Evolutionary conservation across 768 basidiomycete genomes (phyloP), one percentile per base, ranked within the genome.

Genomic region (Saitozyma podzolica): DNA sequence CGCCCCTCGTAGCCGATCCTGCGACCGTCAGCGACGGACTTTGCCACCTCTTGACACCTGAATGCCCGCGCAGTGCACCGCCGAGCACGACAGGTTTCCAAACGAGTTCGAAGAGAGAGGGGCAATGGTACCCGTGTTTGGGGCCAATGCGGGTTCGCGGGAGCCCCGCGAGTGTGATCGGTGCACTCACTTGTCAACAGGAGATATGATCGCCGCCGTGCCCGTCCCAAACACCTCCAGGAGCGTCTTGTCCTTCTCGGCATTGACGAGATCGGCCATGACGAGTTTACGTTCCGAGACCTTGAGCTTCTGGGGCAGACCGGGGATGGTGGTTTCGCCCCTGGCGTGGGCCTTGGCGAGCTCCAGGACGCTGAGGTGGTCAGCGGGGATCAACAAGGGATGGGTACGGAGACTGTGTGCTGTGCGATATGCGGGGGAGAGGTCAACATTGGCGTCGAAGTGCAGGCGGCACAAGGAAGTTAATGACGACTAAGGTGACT

Each of bases 161-260:
- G n/a, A n/a, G n/a, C n/a, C 29, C 29, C 20, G 41, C 2, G 10
- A 8, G 9, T 59, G 50, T 17, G 17, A 57, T 17, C n/a, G 16
- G 52, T 14, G 39, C 42, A 72, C 78, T 69, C 65, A 78, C 77
- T 74, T 76, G 70, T 77, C 73, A 11, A 80, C 77, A 19, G 71
- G 67, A 6, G 74, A 77, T 8, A 79, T 70, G 61, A 79, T 70
- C 9, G 89, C 91, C 68, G 84, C 81, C 13, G 83, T 84, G 76
- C 94, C 93, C 40, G 89, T 85, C 51, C 89, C 89, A 72, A 97
- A 91, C 13, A 90, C 83, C 78, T 97, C 94, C 19, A 88, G 83
- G 9, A 97, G 83, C 11, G 80, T 82, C 10, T 88, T 90, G n/a
- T 84, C 80, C 59, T 83, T 70, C 9, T 85, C 81, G 62, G 81